phyloP scores from a whole-genome alignment of 805 yeast species.

The Komagataella phaffii region DNA sequence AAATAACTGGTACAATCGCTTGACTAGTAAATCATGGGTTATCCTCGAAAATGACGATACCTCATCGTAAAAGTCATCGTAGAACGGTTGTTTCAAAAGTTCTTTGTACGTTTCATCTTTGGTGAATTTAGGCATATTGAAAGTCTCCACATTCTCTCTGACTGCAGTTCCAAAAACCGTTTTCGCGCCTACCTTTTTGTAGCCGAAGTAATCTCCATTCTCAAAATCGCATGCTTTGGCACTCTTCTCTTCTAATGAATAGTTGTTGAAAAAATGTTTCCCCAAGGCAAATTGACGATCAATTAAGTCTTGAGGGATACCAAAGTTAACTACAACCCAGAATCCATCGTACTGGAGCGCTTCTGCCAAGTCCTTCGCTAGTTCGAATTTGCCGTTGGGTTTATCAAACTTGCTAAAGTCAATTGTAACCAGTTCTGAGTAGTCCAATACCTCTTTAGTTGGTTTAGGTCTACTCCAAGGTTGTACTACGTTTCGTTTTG shows the following conservation, averaged over 20 bases:
- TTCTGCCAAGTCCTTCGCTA: constrained; percentile 15
- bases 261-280: constrained; percentile 14
- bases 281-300: constrained; percentile 16
- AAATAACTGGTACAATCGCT: constrained; percentile 15
- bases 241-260: constrained; percentile 15
- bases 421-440: constrained; percentile 2
- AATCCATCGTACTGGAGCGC: constrained; percentile 20
- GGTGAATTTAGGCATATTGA: constrained; percentile 21
- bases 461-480: too few relatives aligned
- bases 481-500: too few relatives aligned
- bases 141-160: constrained; percentile 17
- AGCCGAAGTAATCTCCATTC: constrained; percentile 20
- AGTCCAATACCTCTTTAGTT: too few relatives aligned
- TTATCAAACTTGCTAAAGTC: constrained; percentile 16
- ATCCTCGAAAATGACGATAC: constrained; percentile 12
- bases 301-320: constrained; percentile 15
- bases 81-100: constrained; percentile 11
- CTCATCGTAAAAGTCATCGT: constrained; percentile 12
- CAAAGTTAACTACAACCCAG: constrained; percentile 17
- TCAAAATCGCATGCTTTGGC: constrained; percentile 14
- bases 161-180: constrained; percentile 18
- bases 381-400: constrained; percentile 14
- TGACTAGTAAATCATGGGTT: constrained; percentile 13
- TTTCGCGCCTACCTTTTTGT: constrained; percentile 18
- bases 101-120: constrained; percentile 7